A percentile compares a stretch with the other conserved stretches of the same genome.
Evolutionary conservation across 2,329 filamentous ascomycete genomes (phyloP).

Genomic region (Fusarium chuoi): DNA sequence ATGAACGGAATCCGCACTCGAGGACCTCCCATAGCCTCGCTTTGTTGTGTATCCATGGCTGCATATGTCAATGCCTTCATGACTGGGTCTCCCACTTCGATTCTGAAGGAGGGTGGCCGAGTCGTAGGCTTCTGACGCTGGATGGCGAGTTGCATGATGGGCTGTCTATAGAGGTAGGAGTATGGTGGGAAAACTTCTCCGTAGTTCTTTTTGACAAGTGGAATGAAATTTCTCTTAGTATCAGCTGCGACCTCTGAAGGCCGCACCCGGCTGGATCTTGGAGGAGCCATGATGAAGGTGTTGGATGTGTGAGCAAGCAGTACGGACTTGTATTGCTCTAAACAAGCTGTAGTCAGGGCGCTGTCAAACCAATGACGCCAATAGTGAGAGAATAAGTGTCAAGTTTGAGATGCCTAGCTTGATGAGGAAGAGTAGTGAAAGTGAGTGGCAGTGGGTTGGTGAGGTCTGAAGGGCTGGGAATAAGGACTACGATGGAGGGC

Average conservation of each 20-base stretch:
- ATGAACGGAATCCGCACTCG: slow-evolving; percentile 69
- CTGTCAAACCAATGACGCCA: slow-evolving; percentile 11
- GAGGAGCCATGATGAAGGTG: slow-evolving; percentile 46
- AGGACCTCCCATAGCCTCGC: slow-evolving; percentile 46
- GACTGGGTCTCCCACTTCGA: slow-evolving; percentile 68
- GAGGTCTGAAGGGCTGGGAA: slow-evolving; percentile 12
- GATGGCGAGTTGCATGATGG: slow-evolving; percentile 58
- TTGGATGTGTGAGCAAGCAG: background rate
- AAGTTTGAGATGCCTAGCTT: background rate
- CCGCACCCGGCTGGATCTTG: slow-evolving; percentile 48
- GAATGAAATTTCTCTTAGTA: slow-evolving; percentile 77
- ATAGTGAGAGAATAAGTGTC: background rate
- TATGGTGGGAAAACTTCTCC: slow-evolving; percentile 64
- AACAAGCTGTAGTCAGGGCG: background rate
- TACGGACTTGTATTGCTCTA: background rate
- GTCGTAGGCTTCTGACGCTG: slow-evolving; percentile 49
- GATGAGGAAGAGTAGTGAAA: slow-evolving; percentile 5
- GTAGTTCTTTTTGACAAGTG: slow-evolving; percentile 68
- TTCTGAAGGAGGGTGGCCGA: slow-evolving; percentile 58
- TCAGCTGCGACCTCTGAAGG: slow-evolving; percentile 75
- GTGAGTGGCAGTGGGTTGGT: slow-evolving; percentile 22
- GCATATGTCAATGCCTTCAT: slow-evolving; percentile 69
- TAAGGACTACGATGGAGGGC: slow-evolving; percentile 30
- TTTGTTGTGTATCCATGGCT: slow-evolving; percentile 51
- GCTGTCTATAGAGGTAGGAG: slow-evolving; percentile 68